Base-by-base conservation (phyloP, 139 green algal genomes). In the Penium margaritaceum region DNA sequence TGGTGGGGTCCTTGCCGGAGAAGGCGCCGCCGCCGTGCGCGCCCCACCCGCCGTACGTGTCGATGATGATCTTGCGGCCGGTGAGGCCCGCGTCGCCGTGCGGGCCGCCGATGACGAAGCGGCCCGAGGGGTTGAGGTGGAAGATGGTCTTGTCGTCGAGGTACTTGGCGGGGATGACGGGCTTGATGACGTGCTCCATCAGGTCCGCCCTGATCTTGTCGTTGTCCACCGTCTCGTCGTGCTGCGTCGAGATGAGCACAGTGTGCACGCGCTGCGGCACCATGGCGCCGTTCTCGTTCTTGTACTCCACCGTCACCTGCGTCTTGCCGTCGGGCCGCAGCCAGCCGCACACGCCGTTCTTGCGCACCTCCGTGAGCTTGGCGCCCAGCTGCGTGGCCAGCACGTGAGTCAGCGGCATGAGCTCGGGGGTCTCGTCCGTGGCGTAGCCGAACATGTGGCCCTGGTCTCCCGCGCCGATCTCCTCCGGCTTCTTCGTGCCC, bases 371-470 rank as follows among this genome's bases (percentile, higher is more conserved):
- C 15, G 84, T 87, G 27, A 89, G 81, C 46, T 79, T 88, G 80
- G 90, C 87, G 62, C 95, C 95, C 30, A 99, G 76, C 87, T 95
- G 76, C 57, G 94, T 98, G 70, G 95, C 91, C 60, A 99, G 86
- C 67, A 99, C 85, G 84, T 98, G 95, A 17, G 95, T 99, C 15
- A 99, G 87, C 29, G 95, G 95, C 95, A 99, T 99, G 53, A 99
- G 88, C 90, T 98, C 92, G 6, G 75, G 64, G 7, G 93, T 98
- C 88, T 99, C 95, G 72, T 99, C 95, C 17, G 91, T 97, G 74
- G 95, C 95, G 66, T 99, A 99, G 61, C 95, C 95, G 84, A 99
- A 99, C 95, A 99, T 99, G 85, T 96, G 90, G 65, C 95, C 95
- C 87, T 99, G 95, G 88, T 99, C 95, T 70, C 95, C 95, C 37